Evolutionary conservation across 768 basidiomycete species (phyloP).

Genomic region (Lentinula boryana): DNA sequence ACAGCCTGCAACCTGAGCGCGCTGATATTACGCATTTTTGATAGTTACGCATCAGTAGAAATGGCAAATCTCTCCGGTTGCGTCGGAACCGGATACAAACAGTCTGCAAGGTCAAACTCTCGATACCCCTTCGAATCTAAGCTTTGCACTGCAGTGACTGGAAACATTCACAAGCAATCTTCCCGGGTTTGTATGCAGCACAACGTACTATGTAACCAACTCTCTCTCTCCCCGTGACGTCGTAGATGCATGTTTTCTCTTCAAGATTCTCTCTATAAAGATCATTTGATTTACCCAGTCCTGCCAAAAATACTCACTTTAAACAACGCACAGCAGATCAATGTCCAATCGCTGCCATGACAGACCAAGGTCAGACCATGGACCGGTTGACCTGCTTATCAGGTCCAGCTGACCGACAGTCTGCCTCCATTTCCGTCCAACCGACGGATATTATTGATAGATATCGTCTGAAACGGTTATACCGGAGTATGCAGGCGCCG

Average conservation of each 20-base stretch:
- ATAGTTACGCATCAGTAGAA: conserved; percentile 1
- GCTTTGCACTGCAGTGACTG: background rate
- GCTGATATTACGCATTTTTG: background rate
- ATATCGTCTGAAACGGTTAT: background rate
- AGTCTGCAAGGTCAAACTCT: background rate
- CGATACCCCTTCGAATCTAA: background rate
- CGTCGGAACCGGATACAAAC: conserved; percentile 5
- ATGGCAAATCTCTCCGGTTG: background rate
- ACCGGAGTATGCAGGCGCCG: background rate
- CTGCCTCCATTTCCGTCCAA: background rate
- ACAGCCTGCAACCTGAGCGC: background rate
- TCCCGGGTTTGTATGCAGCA: background rate
- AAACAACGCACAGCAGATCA: background rate
- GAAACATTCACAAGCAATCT: background rate
- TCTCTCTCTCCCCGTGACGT: background rate
- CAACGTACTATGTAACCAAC: background rate
- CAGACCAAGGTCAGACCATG: too few species aligned
- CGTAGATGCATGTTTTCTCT: background rate
- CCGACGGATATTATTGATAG: background rate
- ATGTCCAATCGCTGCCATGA: background rate
- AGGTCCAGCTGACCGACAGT: background rate
- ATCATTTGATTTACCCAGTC: background rate
- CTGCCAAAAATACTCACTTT: background rate
- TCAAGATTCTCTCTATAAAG: background rate
- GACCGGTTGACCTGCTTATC: background rate